Evolutionary conservation across 305 asterid genomes (phyloP).

Genomic region (Plantago rigida): DNA sequence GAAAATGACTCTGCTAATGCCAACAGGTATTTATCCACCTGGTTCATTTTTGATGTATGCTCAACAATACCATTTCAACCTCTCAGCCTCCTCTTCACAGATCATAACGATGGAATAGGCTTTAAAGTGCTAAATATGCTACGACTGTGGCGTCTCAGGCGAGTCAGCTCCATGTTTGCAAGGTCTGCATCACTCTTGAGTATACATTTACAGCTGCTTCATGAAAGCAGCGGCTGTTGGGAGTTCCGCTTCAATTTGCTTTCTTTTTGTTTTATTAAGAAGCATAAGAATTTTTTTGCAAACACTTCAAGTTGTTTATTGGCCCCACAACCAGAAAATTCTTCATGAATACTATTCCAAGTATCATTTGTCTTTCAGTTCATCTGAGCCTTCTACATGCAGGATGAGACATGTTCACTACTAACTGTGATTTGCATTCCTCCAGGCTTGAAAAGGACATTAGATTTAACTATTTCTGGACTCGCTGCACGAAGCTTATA

Average conservation of each 20-base stretch:
- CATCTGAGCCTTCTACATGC: background rate
- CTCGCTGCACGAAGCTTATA: constrained; percentile 72
- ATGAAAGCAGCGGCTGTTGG: background rate
- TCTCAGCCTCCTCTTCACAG: constrained; percentile 57
- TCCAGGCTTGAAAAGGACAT: constrained; percentile 84
- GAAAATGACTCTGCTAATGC: constrained; percentile 1
- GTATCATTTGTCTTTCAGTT: background rate
- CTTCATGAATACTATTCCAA: background rate
- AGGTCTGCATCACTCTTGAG: constrained; percentile 34
- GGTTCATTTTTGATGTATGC: constrained; percentile 78
- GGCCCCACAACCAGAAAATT: constrained; percentile 7
- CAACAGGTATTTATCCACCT: constrained; percentile 66
- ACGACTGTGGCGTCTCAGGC: constrained; percentile 87
- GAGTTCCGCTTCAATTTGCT: background rate
- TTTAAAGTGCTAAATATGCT: constrained; percentile 75
- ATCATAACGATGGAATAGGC: constrained; percentile 61
- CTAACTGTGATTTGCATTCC: constrained; percentile 21
- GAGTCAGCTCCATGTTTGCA: constrained; percentile 86
- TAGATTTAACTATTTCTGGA: constrained; percentile 92
- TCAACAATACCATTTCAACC: constrained; percentile 75
- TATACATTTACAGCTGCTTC: background rate
- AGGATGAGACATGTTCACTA: constrained; percentile 1
- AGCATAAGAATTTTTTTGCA: background rate
- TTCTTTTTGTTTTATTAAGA: background rate
- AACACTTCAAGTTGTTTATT: background rate